Evolutionary conservation across 768 basidiomycete genomes (phyloP), one percentile per base, ranked within the genome.

Genomic region (Cubamyces sp.): DNA sequence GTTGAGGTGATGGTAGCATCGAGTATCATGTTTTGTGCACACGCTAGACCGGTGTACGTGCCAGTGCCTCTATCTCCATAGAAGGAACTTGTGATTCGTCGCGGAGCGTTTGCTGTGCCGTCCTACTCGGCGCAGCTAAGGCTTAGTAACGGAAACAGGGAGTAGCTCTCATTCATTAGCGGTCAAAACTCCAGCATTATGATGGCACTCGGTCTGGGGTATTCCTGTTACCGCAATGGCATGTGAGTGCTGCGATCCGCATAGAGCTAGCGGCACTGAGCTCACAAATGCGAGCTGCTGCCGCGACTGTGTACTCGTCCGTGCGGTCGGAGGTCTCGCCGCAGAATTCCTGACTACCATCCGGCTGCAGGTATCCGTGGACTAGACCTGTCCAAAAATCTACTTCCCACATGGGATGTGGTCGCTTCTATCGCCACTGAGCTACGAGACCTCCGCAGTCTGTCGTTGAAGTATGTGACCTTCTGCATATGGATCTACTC

Each of bases 381-480:
- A 9, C 78, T 98, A 40, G 91, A 97, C 76, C 77, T 98, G 40
- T 93, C 94, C 16, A 77, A 79, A 46, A 95, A 81, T 73, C 81
- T 97, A 18, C 67, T 97, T 34, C 73, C 86, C 4, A 79, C 74
- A 59, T 97, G 95, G 96, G 78, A 85, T 30, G 74, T 78, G 3
- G 77, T 96, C 18, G 84, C 87, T 11, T 69, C 72, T 23, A 92
- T 98, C 61, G 74, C 82, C 12, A 68, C 69, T 12, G 87, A 88
- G 68, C 76, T 98, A 3, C 84, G 82, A 11, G 69, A 69, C 5
- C 81, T 98, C 12, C 79, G 85, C 60, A 79, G 83, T 43, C 78
- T 98, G 40, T 78, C 85, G 28, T 75, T 98, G 66, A 96, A 94
- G 96, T 97, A 65, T 73, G 90, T 53, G 76, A 5, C 41, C 58